Base-by-base conservation (phyloP, 371 early-diverging fungal species). In the Gilbertella persicaria region DNA sequence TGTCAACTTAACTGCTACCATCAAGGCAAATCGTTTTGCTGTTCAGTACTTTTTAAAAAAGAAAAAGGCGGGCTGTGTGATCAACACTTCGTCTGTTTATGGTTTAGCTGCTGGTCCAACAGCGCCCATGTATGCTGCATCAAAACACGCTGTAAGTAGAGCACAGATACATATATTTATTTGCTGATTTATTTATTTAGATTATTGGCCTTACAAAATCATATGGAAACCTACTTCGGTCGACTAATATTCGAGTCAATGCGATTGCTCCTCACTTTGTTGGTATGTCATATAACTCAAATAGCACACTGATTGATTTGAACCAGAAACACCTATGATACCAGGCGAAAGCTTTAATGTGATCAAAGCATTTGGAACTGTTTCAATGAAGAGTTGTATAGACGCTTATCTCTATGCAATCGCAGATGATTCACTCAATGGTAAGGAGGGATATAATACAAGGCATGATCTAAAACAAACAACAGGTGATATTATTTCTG, bases 231-330 rank as follows among this genome's bases (percentile, higher is more conserved):
- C 54, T 83, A 14, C 65, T 69, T 24, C 64, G 76, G 7, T 40
- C 53, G 2, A 68, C 77, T 17, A 53, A 75, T 10, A 84, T 94
- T 30, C 75, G 85, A 1, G 87, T 92, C 47, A 88, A 88, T 60
- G 88, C 86, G 8, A 75, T 94, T 3, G 90, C 91, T 0, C 94
- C 94, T 0, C 80, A 83, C 55, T 92, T 90, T 58, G 79, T 87
- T 6, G 81, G 80, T 48, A 83, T 78, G 39, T 57, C 5, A 53
- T 64, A 28, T 19, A 35, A 9, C n/a, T 25, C 36, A 39, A 28
- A 23, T 23, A 9, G 2, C 35, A 17, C 20, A 1, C n/a, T 20
- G 10, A 6, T 30, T 21, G 19, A 20, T 33, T 2, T 30, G 30
- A 20, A 24, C 57, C 29, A 73, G 69, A 66, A 53, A 70, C 66